Evolutionary conservation across 2,329 filamentous ascomycete genomes (phyloP).

Genomic region (Cladobotryum protrusum): DNA sequence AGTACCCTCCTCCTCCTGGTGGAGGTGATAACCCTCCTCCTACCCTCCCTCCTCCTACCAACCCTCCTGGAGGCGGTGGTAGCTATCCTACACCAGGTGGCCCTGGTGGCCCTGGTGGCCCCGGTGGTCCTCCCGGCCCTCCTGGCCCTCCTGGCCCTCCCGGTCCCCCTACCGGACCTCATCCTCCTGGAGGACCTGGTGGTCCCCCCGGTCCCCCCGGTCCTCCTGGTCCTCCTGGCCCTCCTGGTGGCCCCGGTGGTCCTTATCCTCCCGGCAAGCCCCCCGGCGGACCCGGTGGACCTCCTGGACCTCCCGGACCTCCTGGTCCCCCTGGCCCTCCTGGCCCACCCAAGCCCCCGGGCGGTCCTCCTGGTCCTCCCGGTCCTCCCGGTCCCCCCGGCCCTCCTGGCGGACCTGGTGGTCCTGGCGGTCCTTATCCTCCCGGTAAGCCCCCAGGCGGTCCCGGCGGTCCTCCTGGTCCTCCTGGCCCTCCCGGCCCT

Average conservation of each 20-base stretch:
- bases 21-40: background rate
- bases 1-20: background rate
- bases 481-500: too few species aligned
- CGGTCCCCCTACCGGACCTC: background rate
- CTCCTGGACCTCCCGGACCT: background rate
- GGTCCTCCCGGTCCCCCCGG: background rate
- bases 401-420: too few species aligned
- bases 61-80: background rate
- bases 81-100: too few species aligned
- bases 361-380: background rate
- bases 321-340: background rate
- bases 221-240: too few species aligned
- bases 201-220: background rate
- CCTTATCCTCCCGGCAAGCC: background rate
- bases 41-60: conserved; percentile 3
- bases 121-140: background rate
- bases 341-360: background rate
- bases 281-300: background rate
- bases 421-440: too few species aligned
- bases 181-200: background rate
- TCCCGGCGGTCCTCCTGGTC: too few species aligned
- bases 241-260: too few species aligned
- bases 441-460: too few species aligned
- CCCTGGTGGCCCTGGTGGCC: background rate
- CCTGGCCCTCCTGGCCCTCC: background rate